These are phyloP conservation scores for Suillus spraguei DNA, from an alignment of 768 basidiomycete genomes.

Conservation along the genomic window DNA sequence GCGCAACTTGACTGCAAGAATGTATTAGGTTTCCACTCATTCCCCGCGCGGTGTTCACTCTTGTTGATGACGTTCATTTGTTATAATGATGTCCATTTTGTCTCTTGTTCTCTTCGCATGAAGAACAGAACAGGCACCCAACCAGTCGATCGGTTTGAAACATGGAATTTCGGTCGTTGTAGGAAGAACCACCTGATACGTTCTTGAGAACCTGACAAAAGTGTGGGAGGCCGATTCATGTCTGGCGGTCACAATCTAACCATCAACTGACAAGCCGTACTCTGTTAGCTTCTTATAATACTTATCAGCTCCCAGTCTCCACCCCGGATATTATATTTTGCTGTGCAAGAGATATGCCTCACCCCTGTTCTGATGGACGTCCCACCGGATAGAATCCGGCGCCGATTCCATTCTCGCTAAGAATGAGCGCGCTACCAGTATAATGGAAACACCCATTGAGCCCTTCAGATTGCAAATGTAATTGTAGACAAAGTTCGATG, in stretches of 20 bases:
- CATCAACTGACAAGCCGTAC: neutral
- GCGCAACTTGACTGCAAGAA: neutral
- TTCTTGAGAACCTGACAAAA: slow-evolving; percentile 5
- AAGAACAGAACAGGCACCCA: slow-evolving; percentile 6
- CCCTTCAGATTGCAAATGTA: slow-evolving; percentile 34
- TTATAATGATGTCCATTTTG: neutral
- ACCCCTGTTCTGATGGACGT: slow-evolving; percentile 15
- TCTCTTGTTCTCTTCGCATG: neutral
- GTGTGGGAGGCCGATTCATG: slow-evolving; percentile 8
- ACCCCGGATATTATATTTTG: neutral
- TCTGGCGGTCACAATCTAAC: slow-evolving; percentile 1
- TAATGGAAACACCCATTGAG: slow-evolving; percentile 29
- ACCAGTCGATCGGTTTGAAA: neutral
- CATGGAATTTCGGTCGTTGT: slow-evolving; percentile 6
- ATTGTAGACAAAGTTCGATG: slow-evolving; percentile 42
- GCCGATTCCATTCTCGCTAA: slow-evolving; percentile 12
- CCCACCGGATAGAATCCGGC: slow-evolving; percentile 16
- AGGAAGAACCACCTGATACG: neutral
- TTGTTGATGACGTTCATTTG: neutral
- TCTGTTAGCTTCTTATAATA: neutral
- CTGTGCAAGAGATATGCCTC: slow-evolving; percentile 18
- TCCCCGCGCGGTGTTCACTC: slow-evolving; percentile 1
- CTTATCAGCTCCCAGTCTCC: slow-evolving; percentile 3
- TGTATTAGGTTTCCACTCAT: neutral
- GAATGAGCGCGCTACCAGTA: slow-evolving; percentile 10